Evolutionary conservation across 441 rosid genomes (phyloP).

Genomic region (Euphorbia celastroides): DNA sequence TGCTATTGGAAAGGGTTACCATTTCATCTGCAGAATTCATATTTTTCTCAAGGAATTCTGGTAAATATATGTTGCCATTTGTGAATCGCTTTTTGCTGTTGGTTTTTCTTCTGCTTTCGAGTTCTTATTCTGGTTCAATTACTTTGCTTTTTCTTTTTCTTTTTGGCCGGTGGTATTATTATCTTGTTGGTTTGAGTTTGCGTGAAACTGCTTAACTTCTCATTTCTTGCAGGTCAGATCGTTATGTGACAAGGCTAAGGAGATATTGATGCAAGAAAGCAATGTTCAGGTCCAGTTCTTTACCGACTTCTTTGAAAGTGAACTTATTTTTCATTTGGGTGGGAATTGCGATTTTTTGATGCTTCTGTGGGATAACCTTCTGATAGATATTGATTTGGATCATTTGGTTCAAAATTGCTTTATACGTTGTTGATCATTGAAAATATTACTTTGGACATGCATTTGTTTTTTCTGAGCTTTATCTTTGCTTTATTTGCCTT

Average conservation of each 20-base stretch:
- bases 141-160: not conserved
- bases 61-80: not conserved
- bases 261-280: slow-evolving; percentile 65
- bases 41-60: not conserved
- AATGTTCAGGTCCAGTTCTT: slow-evolving; percentile 53
- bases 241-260: slow-evolving; percentile 73
- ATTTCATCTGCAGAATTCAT: not conserved
- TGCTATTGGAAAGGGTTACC: not conserved
- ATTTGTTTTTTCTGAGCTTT: not conserved
- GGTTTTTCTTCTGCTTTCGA: not conserved
- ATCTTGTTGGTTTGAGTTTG: not conserved
- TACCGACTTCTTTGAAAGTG: not conserved
- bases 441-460: not conserved
- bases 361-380: not conserved
- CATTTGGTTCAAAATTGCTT: not conserved
- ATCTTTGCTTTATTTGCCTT: not conserved
- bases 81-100: not conserved
- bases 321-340: not conserved
- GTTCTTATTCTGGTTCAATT: not conserved
- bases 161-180: not conserved
- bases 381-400: not conserved
- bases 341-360: not conserved
- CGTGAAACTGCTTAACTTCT: not conserved
- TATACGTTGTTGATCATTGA: not conserved
- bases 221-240: slow-evolving; percentile 41